Evolutionary conservation across 1,284 basidiomycete species (phyloP).

Genomic region (Apiotrichum laibachii): DNA sequence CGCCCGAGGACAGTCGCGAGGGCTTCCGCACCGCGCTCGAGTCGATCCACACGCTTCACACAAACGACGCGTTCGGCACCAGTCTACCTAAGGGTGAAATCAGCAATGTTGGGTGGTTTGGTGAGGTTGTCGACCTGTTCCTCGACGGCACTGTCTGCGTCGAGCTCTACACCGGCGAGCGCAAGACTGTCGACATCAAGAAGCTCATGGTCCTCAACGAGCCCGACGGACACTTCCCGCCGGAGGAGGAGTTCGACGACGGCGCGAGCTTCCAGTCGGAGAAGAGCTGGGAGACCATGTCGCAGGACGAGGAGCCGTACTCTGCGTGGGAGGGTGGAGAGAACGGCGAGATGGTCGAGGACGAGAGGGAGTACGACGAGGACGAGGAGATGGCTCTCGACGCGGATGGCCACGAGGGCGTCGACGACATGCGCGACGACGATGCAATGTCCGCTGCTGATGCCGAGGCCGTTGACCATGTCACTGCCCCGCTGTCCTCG

Average conservation of each 20-base stretch:
- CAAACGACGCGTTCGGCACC: constrained; percentile 13
- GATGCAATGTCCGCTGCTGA: constrained; percentile 16
- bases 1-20: constrained; percentile 25
- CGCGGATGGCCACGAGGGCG: constrained; percentile 16
- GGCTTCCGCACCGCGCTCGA: constrained; percentile 27
- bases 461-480: constrained; percentile 9
- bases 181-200: constrained; percentile 24
- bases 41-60: constrained; percentile 11
- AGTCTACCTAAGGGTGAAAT: constrained; percentile 25
- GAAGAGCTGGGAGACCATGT: constrained; percentile 36
- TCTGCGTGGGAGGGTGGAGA: not conserved
- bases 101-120: constrained; percentile 51
- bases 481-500: not conserved
- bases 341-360: constrained; percentile 2
- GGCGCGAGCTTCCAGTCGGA: constrained; percentile 22
- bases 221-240: constrained; percentile 30
- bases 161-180: constrained; percentile 38
- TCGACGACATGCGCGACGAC: constrained; percentile 21
- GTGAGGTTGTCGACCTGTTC: constrained; percentile 50
- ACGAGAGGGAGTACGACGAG: not conserved
- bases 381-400: constrained; percentile 21
- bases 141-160: constrained; percentile 50
- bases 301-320: constrained; percentile 8
- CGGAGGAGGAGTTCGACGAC: constrained; percentile 31
- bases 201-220: constrained; percentile 32